Base-by-base conservation (phyloP, 2,329 filamentous ascomycete genomes). In the Diaporthe velutina region DNA sequence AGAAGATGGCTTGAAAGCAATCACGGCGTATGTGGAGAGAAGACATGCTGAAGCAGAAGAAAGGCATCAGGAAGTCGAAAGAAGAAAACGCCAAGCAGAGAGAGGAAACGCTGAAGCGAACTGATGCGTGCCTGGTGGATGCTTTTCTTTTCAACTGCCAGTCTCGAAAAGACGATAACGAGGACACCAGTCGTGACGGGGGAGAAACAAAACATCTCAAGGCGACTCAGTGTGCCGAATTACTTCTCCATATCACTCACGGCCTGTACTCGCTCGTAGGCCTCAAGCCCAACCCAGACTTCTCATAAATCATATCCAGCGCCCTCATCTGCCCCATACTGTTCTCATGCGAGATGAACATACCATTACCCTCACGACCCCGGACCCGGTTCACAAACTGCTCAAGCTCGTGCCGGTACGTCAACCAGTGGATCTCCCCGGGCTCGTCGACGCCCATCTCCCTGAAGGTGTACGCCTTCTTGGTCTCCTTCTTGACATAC, bases 341-440 rank as follows among this genome's bases (percentile, higher is more conserved):
- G 75, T 88, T 86, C 67, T 86, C 83, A 2, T 77, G 77, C 22
- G 79, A 78, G 10, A 88, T 79, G 85, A 86, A 88, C 3, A 82
- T 74, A 1, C 80, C 82, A 6, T 82, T 80, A 9, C 81, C 82
- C 71, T 83, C 74, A 1, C 83, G 79, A 0, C 84, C 85, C 60
- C 83, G 83, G 61, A 89, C 77, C 42, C 79, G 80, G 79, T 88
- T 84, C 17, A 88, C 85, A 77, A 89, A 89, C 74, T 84, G 81
- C 79, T 89, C 86, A 40, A 89, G 81, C 81, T 86, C 83, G 77
- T 87, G 81, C 10, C 85, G 82, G 77, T 87, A 88, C 19, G 84
- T 83, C 40, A 82, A 80, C 86, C 86, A 88, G 72, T 80, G 84
- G 2, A 78, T 77, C 78, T 85, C 81, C 13, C 83, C 80, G 4